Conservation (phyloP, 257 asterid genomes). For the Gentiana straminea region DNA sequence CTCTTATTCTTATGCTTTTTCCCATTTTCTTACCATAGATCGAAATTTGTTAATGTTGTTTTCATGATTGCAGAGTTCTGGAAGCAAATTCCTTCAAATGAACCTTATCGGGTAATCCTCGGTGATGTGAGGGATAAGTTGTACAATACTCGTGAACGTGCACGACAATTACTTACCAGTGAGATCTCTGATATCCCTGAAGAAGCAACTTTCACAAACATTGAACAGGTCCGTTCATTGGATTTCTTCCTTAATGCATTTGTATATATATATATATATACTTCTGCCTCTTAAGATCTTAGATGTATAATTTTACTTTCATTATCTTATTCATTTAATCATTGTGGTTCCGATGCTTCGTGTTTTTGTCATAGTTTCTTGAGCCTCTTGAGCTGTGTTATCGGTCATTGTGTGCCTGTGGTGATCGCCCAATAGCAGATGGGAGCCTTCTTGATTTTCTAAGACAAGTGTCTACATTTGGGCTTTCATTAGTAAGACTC, state of each 20-base stretch:
- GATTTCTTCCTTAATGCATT: neutral
- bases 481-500: slow-evolving; percentile 80
- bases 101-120: slow-evolving; percentile 92
- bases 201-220: slow-evolving; percentile 54
- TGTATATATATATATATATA: too few species aligned
- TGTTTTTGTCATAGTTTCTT: slow-evolving; percentile 43
- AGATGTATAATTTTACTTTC: too few species aligned
- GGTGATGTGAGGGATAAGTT: slow-evolving; percentile 93
- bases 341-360: neutral
- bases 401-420: slow-evolving; percentile 75
- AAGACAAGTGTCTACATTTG: slow-evolving; percentile 91
- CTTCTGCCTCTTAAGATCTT: too few species aligned
- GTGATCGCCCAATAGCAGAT: slow-evolving; percentile 83
- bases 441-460: slow-evolving; percentile 96
- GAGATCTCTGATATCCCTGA: slow-evolving; percentile 66
- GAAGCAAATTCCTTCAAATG: slow-evolving; percentile 81
- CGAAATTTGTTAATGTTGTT: slow-evolving; percentile 3
- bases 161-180: slow-evolving; percentile 62
- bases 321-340: too few species aligned
- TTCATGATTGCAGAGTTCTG: slow-evolving; percentile 68
- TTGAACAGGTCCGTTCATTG: slow-evolving; percentile 52
- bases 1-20: neutral
- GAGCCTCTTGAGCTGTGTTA: slow-evolving; percentile 96
- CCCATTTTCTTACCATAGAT: slow-evolving; percentile 1
- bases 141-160: slow-evolving; percentile 84